Evolutionary conservation across 352 stramenopile species (phyloP), one percentile per base, ranked within the genome.

Genomic region (Globisporangium cylindrosporum): DNA sequence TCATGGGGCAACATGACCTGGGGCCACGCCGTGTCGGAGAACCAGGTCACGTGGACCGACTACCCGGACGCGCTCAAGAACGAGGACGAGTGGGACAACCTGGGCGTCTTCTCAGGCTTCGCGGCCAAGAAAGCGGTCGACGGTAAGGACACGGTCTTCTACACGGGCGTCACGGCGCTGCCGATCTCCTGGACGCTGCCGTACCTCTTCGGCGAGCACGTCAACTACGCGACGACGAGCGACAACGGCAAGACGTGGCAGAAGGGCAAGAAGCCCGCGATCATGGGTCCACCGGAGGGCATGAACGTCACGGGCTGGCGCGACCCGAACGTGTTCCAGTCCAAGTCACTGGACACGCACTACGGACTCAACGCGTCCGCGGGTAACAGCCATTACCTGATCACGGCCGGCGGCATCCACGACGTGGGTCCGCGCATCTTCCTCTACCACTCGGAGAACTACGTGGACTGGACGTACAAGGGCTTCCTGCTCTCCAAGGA

Each of bases 21-120:
- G 86, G 84, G 84, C 49, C 86, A 94, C 73, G 82, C 81, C 54
- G 79, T 91, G 9, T 91, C 82, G 4, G 73, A 77, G 62, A 78
- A 94, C 73, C 83, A 92, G 32, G 83, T 91, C 24, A 89, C 74
- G 27, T 94, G 86, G 86, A 32, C 72, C 38, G 82, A 92, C 68
- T 82, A 89, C 63, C 86, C 86, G 29, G 38, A 90, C 25, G 82
- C 82, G 0, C 78, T 94, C 20, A 68, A 60, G 32, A 84, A 76
- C 38, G 64, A 92, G 55, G 65, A 88, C 73, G 79, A 77, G 66
- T 94, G 82, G 77, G 86, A 94, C 68, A 64, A 79, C 36, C 76
- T 89, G n/a, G 82, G 86, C 57, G 82, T 92, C 10, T 94, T 90
- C 64, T 92, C 84, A 41, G 86, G 86, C 24, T 91, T 87, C 64